Evolutionary conservation across 164 flowering plant species (phyloP).

Genomic region (Santalum album): DNA sequence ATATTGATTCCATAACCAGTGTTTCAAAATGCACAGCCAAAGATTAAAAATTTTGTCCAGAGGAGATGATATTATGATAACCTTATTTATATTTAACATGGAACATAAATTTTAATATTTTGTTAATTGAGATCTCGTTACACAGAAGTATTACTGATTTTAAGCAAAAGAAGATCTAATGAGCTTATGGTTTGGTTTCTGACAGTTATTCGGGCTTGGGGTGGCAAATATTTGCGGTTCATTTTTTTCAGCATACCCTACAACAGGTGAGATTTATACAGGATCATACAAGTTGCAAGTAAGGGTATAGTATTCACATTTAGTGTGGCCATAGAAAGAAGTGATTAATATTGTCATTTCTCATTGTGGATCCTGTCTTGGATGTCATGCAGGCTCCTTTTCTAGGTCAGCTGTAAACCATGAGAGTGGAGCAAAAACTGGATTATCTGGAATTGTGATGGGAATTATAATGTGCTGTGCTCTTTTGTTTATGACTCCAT

Average conservation of each 20-base stretch:
- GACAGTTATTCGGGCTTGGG: conserved; percentile 96
- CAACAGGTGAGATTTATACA: conserved; percentile 57
- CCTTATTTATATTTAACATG: too few species aligned
- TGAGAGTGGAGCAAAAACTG: conserved; percentile 98
- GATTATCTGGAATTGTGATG: conserved; percentile 69
- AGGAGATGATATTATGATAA: too few species aligned
- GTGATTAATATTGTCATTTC: neutral
- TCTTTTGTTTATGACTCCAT: conserved; percentile 79
- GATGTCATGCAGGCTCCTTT: conserved; percentile 72
- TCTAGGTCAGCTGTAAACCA: conserved; percentile 98
- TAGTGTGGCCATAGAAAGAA: neutral
- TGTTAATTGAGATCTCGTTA: too few species aligned
- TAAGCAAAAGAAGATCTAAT: neutral
- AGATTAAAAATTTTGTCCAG: too few species aligned
- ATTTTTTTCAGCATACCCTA: conserved; percentile 82
- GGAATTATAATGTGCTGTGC: conserved; percentile 85
- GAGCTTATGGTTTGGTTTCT: conserved; percentile 1
- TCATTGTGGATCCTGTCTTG: conserved; percentile 3
- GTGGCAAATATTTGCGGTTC: conserved; percentile 89
- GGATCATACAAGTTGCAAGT: conserved; percentile 2
- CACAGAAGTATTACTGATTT: neutral
- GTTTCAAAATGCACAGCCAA: too few species aligned
- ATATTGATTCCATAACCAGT: too few species aligned
- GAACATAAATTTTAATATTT: too few species aligned
- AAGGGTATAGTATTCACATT: neutral